Conservation (phyloP, 345 rosid genomes). For the Heritiera fomes region DNA sequence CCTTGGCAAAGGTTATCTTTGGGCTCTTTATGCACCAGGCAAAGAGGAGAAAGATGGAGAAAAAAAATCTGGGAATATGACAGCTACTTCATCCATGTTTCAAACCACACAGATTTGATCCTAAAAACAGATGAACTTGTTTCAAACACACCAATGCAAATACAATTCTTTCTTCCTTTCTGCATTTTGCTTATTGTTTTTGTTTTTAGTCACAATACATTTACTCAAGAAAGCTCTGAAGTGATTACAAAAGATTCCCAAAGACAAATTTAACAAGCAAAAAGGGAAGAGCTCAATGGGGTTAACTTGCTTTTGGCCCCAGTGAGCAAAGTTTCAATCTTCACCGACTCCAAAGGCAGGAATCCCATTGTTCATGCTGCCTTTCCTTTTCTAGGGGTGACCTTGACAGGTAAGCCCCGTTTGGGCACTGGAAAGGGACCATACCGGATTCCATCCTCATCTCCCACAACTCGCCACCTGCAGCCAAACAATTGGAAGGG, state of each 20-base stretch:
- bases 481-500: conserved; percentile 20
- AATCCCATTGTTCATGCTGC: conserved; percentile 12
- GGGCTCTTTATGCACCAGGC: conserved; percentile 24
- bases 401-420: conserved; percentile 74
- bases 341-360: conserved; percentile 6
- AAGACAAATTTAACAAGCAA: neutral
- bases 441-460: conserved; percentile 78
- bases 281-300: neutral
- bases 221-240: neutral
- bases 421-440: conserved; percentile 94
- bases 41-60: neutral
- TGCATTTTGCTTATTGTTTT: neutral
- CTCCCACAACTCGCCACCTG: conserved; percentile 83
- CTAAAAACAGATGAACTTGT: conserved; percentile 9
- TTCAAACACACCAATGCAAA: neutral
- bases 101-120: conserved; percentile 43
- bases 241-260: conserved; percentile 16
- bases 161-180: neutral
- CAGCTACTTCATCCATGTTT: conserved; percentile 25
- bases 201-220: conserved; percentile 9
- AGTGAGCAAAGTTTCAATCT: conserved; percentile 1
- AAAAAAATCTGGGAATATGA: conserved; percentile 33
- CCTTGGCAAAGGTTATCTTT: conserved; percentile 8
- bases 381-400: conserved; percentile 34
- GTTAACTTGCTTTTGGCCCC: conserved; percentile 23